Evolutionary conservation across 148 eudicot genomes (phyloP), one percentile per base, ranked within the genome.

Genomic region (Mesembryanthemum crystallinum): DNA sequence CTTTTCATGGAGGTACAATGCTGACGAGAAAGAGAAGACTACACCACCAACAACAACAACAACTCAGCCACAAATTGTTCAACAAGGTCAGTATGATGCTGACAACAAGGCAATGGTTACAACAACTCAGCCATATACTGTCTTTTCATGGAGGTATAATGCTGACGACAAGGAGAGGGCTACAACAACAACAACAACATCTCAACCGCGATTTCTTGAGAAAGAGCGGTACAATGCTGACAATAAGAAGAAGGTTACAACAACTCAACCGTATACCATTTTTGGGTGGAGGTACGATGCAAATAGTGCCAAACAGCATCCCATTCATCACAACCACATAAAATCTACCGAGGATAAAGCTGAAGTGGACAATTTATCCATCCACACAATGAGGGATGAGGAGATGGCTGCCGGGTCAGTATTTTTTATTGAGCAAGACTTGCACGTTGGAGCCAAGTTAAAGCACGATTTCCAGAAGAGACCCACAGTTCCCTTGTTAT

Each of bases 391-490:
- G 24, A 12, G 8, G 7, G 23, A 66, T 18, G 57, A 47, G 8
- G 13, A 27, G 7, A 24, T 69, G 11, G 29, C 7, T 28, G 33
- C n/a, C 18, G 60, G 39, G 7, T 49, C 73, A 7, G 27, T 69
- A 3, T 69, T 69, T 30, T 69, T 69, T 24, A 21, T 69, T 4
- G 73, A 69, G 73, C 18, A 69, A 69, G 43, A 57, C 17, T 51
- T 69, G 60, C 73, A 42, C 9, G 33, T 69, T 27, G 73, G 73
- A 30, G 7, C 12, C 13, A 69, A 29, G 17, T 51, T 69, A 4
- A 69, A 29, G 39, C 73, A 69, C 29, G 73, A 69, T 51, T 69
- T 69, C 3, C 73, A 69, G 20, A 51, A 49, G 60, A 69, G 24
- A 1, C 59, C 39, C 14, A 29, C 8, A 28, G 15, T 4, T 69